Conservation (phyloP, 768 basidiomycete species). For the Mycena amicta region DNA sequence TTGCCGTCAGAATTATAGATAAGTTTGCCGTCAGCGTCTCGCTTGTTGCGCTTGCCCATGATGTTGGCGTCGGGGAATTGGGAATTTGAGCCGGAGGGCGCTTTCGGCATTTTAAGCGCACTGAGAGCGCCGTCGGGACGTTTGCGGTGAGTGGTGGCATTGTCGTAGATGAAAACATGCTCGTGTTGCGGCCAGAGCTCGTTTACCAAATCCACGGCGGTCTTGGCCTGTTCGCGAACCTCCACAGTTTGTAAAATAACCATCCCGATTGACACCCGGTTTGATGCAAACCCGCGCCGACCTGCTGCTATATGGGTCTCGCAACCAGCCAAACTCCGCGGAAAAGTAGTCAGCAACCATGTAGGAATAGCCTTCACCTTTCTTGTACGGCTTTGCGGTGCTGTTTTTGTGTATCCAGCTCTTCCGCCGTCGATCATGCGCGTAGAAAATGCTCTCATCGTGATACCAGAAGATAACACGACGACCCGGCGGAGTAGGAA, state of each 20-base stretch:
- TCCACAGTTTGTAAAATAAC: conserved; percentile 19
- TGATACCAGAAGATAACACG: conserved; percentile 33
- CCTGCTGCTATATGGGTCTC: conserved; percentile 17
- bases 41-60: conserved; percentile 5
- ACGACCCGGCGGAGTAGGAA: conserved; percentile 22
- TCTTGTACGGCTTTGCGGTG: conserved; percentile 31
- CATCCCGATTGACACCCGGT: conserved; percentile 27
- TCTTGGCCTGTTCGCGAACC: conserved; percentile 23
- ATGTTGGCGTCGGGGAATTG: conserved; percentile 23
- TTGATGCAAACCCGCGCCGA: conserved; percentile 14
- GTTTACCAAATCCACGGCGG: conserved; percentile 22
- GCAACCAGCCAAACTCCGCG: conserved; percentile 30
- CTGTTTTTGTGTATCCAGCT: conserved; percentile 33
- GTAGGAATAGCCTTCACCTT: conserved; percentile 41
- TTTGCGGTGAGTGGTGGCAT: conserved; percentile 38
- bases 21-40: not conserved
- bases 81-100: conserved; percentile 18
- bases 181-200: conserved; percentile 30
- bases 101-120: conserved; percentile 37
- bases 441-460: conserved; percentile 45
- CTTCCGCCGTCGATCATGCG: conserved; percentile 32
- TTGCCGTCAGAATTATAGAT: not conserved
- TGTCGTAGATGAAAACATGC: conserved; percentile 31
- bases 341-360: conserved; percentile 43
- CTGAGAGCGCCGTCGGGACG: conserved; percentile 31